These are phyloP conservation scores for Xylaria venustula DNA, from an alignment of 495 filamentous ascomycete species.

Conservation along the genomic window DNA sequence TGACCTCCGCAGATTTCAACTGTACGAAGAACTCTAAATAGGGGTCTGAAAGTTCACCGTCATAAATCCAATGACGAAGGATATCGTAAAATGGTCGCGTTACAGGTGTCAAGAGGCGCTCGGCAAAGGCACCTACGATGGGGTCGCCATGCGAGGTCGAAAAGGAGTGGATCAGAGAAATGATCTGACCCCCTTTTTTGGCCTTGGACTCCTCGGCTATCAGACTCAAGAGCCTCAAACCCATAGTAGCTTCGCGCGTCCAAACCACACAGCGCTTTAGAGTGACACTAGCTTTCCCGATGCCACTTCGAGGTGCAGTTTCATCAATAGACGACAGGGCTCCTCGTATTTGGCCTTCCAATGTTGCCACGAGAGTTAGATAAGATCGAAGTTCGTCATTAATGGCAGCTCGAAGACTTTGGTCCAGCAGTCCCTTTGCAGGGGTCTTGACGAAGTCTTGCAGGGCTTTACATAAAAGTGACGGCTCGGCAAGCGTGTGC, in stretches of 20 bases:
- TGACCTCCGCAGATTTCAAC: constrained; percentile 58
- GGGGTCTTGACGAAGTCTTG: constrained; percentile 73
- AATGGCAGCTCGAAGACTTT: constrained; percentile 90
- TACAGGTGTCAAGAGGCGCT: constrained; percentile 83
- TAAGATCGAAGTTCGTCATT: constrained; percentile 84
- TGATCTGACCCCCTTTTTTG: constrained; percentile 87
- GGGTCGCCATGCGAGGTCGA: constrained; percentile 93
- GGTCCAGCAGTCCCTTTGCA: constrained; percentile 69
- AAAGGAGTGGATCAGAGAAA: constrained; percentile 90
- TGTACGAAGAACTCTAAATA: constrained; percentile 94
- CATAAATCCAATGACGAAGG: constrained; percentile 95
- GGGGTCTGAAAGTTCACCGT: constrained; percentile 94
- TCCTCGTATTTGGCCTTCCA: constrained; percentile 90
- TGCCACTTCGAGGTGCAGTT: constrained; percentile 58
- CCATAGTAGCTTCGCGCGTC: constrained; percentile 97
- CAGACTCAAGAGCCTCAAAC: constrained; percentile 86
- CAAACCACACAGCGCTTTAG: constrained; percentile 95
- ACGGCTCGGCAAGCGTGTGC: constrained; percentile 89
- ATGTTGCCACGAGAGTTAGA: constrained; percentile 83
- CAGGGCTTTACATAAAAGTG: constrained; percentile 79
- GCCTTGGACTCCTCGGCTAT: constrained; percentile 88
- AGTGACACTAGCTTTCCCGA: constrained; percentile 89
- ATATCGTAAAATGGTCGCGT: constrained; percentile 98
- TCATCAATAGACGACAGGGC: constrained; percentile 69
- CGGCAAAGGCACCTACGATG: constrained; percentile 89